A percentile compares a stretch with the other conserved stretches of the same genome.
These are phyloP conservation scores for Vigna mungo DNA, from an alignment of 306 rosid species.

Conservation along the genomic window DNA sequence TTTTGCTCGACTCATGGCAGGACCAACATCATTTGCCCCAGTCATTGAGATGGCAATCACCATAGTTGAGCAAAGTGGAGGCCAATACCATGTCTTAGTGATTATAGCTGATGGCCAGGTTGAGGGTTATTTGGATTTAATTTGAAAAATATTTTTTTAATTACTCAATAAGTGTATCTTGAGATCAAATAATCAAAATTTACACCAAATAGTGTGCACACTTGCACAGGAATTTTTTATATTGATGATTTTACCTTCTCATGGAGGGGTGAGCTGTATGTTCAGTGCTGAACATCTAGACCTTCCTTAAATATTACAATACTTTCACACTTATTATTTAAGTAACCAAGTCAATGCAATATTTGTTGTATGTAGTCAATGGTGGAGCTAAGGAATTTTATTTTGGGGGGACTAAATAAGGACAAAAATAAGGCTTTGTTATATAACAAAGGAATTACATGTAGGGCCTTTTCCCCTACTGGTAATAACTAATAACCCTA, in stretches of 20 bases:
- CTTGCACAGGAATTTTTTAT: not conserved
- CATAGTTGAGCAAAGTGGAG: conserved; percentile 91
- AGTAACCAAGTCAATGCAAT: conserved; percentile 21
- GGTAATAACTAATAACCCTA: not conserved
- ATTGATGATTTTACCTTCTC: conserved; percentile 7
- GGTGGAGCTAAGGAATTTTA: not conserved
- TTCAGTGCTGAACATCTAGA: conserved; percentile 20
- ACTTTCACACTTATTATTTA: conserved; percentile 10
- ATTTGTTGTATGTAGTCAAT: not conserved
- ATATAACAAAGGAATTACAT: not conserved
- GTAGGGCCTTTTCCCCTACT: not conserved
- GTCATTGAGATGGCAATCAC: conserved; percentile 93
- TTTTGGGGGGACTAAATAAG: not conserved
- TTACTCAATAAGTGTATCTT: not conserved
- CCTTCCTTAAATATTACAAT: conserved; percentile 7
- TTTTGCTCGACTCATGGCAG: conserved; percentile 51
- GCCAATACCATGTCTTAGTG: conserved; percentile 92
- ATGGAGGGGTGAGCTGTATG: not conserved
- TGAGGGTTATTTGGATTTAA: conserved; percentile 25
- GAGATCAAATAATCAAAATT: conserved; percentile 18
- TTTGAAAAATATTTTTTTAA: not conserved
- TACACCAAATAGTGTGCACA: conserved; percentile 17
- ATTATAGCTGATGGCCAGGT: conserved; percentile 99
- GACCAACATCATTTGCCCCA: conserved; percentile 98
- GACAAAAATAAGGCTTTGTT: not conserved